Evolutionary conservation across 352 stramenopile genomes (phyloP).

Genomic region (Pythium rishiriense): DNA sequence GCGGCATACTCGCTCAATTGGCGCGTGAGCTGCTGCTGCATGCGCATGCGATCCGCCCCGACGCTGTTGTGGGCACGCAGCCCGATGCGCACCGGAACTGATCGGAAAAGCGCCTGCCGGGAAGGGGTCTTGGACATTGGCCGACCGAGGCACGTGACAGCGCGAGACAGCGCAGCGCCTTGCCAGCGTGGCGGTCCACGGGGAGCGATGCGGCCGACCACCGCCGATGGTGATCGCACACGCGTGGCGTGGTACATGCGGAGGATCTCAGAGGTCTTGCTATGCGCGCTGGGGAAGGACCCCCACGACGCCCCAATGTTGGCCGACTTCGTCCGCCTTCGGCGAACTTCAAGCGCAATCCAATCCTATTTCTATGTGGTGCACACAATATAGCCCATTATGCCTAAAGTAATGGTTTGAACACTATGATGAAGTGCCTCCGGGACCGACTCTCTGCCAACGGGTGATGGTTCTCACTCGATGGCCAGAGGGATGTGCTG

Average conservation of each 20-base stretch:
- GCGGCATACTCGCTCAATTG: constrained; percentile 6
- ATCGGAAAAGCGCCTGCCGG: neutral
- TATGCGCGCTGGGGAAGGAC: neutral
- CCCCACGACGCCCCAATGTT: neutral
- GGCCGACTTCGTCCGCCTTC: constrained; percentile 17
- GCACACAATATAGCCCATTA: constrained; percentile 9
- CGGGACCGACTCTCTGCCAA: neutral
- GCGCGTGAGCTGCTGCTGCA: constrained; percentile 14
- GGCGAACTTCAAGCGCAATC: constrained; percentile 7
- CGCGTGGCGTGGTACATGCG: neutral
- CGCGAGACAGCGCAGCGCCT: neutral
- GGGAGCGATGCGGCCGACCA: too few relatives aligned
- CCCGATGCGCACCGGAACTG: neutral
- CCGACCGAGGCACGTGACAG: neutral
- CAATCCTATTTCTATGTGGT: neutral
- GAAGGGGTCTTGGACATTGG: neutral
- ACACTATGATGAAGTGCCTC: neutral
- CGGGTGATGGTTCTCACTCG: constrained; percentile 3
- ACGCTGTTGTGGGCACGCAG: constrained; percentile 11
- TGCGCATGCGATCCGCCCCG: neutral
- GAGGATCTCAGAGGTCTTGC: neutral
- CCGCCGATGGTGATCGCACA: neutral
- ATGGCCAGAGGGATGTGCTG: neutral
- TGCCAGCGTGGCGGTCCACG: neutral
- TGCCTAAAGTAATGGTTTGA: neutral